phyloP scores from a whole-genome alignment of 2,329 filamentous ascomycete genomes.

The Aspergillus fumigatiaffinis region DNA sequence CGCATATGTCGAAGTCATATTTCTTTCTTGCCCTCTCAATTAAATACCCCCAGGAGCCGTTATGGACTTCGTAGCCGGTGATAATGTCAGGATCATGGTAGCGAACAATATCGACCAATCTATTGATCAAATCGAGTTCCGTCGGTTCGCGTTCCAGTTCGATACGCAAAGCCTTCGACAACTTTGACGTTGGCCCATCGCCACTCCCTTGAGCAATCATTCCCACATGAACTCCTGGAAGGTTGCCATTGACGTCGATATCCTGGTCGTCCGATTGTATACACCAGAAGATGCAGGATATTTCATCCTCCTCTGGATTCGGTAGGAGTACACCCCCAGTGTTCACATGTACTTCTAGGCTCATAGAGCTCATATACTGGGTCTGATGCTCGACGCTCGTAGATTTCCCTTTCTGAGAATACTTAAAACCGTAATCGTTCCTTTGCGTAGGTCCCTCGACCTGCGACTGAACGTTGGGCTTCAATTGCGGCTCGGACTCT shows the following conservation, averaged over 20 bases:
- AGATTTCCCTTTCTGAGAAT: conserved; percentile 69
- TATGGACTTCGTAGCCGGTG: conserved; percentile 92
- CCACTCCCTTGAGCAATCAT: conserved; percentile 68
- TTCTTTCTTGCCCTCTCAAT: conserved; percentile 82
- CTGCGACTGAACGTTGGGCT: conserved; percentile 61
- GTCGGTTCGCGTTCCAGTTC: conserved; percentile 71
- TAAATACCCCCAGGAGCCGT: conserved; percentile 90
- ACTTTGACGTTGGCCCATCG: conserved; percentile 54
- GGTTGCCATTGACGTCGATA: conserved; percentile 46
- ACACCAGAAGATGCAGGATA: conserved; percentile 87
- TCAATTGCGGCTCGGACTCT: conserved; percentile 13
- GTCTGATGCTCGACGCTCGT: conserved; percentile 77
- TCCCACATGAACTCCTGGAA: conserved; percentile 59
- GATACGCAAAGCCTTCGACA: conserved; percentile 58
- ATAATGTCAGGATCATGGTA: conserved; percentile 84
- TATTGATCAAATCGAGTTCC: conserved; percentile 79
- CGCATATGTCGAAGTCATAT: conserved; percentile 86
- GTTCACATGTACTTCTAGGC: conserved; percentile 87
- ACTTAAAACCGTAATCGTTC: conserved; percentile 79
- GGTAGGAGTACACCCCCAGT: conserved; percentile 75
- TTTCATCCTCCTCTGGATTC: conserved; percentile 85
- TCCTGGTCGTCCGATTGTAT: conserved; percentile 70
- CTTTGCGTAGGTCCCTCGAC: conserved; percentile 85
- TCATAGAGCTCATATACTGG: conserved; percentile 96
- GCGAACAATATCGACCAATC: conserved; percentile 83